Percentiles rank a stretch among this genome's conserved stretches.
phyloP scores from a whole-genome alignment of 495 filamentous ascomycete genomes.

The Evernia prunastri region DNA sequence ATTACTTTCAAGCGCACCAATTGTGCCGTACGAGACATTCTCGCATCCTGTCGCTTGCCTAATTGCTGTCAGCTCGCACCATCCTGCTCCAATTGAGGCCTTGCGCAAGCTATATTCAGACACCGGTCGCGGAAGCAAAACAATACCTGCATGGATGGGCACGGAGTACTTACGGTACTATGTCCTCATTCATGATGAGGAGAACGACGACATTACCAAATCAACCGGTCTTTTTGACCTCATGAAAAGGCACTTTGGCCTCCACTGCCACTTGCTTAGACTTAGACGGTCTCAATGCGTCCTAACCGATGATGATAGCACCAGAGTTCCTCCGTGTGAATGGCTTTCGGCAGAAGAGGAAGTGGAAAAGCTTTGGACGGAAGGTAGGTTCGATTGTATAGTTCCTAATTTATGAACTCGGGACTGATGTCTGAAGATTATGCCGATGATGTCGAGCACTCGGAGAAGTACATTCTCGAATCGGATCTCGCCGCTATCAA shows the following conservation, averaged over 20 bases:
- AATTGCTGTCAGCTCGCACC: slow-evolving; percentile 87
- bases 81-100: slow-evolving; percentile 71
- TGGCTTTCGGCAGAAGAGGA: slow-evolving; percentile 90
- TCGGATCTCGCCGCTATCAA: slow-evolving; percentile 82
- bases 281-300: slow-evolving; percentile 78
- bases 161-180: slow-evolving; percentile 91
- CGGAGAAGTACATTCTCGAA: slow-evolving; percentile 76
- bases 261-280: slow-evolving; percentile 88
- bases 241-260: slow-evolving; percentile 94
- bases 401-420: slow-evolving; percentile 22
- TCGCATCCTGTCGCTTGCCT: slow-evolving; percentile 92
- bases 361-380: slow-evolving; percentile 59
- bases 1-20: slow-evolving; percentile 66
- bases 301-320: slow-evolving; percentile 86
- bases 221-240: slow-evolving; percentile 86
- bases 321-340: slow-evolving; percentile 68
- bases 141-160: slow-evolving; percentile 74
- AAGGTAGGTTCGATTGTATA: slow-evolving; percentile 38
- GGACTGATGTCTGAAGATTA: slow-evolving; percentile 12
- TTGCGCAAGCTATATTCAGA: slow-evolving; percentile 73
- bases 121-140: slow-evolving; percentile 59
- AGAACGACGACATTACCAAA: slow-evolving; percentile 82
- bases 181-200: slow-evolving; percentile 95
- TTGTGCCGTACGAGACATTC: slow-evolving; percentile 85
- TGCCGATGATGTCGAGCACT: slow-evolving; percentile 58